A percentile compares a stretch with the other conserved stretches of the same genome.
Evolutionary conservation across 805 yeast genomes (phyloP).

Genomic region (Clavispora asparagi): DNA sequence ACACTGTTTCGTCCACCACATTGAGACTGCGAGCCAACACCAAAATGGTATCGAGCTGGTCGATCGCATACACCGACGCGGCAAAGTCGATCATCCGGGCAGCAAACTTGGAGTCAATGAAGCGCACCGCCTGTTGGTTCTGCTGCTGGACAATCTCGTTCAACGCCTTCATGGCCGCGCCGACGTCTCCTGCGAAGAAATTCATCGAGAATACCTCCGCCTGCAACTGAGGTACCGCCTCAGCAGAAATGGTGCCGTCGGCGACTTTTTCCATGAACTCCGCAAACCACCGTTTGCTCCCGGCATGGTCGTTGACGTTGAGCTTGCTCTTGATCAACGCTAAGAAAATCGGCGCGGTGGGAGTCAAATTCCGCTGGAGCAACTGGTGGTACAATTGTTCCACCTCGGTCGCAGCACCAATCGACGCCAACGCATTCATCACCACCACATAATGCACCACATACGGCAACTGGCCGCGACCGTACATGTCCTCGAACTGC

Average conservation of each 20-base stretch:
- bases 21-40: conserved; percentile 14
- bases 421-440: conserved; percentile 51
- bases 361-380: conserved; percentile 40
- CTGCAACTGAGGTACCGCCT: conserved; percentile 20
- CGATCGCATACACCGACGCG: conserved; percentile 16
- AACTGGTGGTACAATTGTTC: conserved; percentile 47
- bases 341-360: conserved; percentile 39
- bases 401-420: conserved; percentile 45
- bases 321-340: conserved; percentile 43
- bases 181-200: conserved; percentile 21
- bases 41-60: conserved; percentile 16
- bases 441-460: conserved; percentile 54
- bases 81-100: conserved; percentile 18
- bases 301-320: conserved; percentile 28
- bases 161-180: conserved; percentile 24
- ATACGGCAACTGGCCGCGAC: conserved; percentile 49
- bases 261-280: conserved; percentile 23
- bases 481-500: conserved; percentile 53
- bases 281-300: conserved; percentile 26
- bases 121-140: conserved; percentile 5
- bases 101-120: conserved; percentile 16
- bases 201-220: conserved; percentile 25
- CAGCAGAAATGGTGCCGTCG: conserved; percentile 7
- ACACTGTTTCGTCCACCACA: conserved; percentile 21
- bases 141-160: conserved; percentile 17